Evolutionary conservation across 2,329 filamentous ascomycete genomes (phyloP), one percentile per base, ranked within the genome.

Genomic region (Calonectria honghensis): DNA sequence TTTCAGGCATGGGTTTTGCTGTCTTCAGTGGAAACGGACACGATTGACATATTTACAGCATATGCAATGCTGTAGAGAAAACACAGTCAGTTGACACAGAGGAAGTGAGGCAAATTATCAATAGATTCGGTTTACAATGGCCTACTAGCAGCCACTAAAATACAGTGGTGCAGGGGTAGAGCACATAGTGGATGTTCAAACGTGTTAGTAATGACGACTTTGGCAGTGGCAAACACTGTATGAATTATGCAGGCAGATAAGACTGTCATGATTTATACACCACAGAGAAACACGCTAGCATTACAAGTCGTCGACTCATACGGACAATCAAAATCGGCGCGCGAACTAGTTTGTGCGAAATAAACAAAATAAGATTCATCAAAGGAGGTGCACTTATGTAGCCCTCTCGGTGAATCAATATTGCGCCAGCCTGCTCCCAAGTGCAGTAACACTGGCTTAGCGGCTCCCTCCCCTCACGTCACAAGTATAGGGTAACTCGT

Each of bases 401-500:
- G 14, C n/a, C 37, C 14, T 24, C 37, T 29, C n/a, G 57, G 35
- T 61, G 32, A 48, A 48, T 48, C 27, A 29, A 32, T 32, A 39
- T 48, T 48, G 61, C 39, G 61, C 61, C 61, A 48, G 39, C 18
- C 27, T 61, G 35, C 20, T 18, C 37, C 24, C 10, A 27, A 61
- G 35, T 29, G 29, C 51, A 68, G 50, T 68, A 37, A 39, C 41
- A 35, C 31, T 35, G 50, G 35, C 9, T 50, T 35, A 50, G 51
- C 45, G 68, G 50, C 59, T 54, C 57, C 32, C 13, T 51, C 52
- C 68, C 52, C 41, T 48, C 39, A 64, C 45, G 13, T 48, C 39
- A 52, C 45, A 14, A 31, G 45, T 70, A 31, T 70, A 70, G 68
- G 68, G 68, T 70, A 70, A 13, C 31, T 18, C 1, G n/a, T n/a